Base-by-base conservation (phyloP, 73 alveolate genomes). In the Blepharisma stoltei region DNA sequence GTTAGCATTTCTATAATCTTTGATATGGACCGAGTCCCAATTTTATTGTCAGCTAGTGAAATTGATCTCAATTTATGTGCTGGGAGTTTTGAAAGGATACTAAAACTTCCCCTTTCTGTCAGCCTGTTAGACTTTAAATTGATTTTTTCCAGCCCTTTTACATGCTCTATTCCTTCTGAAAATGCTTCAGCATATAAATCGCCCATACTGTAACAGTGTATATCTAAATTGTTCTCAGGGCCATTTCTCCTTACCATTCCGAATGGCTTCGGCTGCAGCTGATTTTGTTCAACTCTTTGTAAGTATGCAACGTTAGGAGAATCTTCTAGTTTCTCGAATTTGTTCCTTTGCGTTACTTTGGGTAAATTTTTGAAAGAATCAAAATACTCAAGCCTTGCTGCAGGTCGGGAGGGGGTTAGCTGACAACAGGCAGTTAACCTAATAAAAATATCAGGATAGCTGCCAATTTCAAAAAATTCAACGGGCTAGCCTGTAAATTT, bases 301-400 rank as follows among this genome's bases (percentile, higher is more conserved):
- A 69, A 43, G 27, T 69, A 69, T 7, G 79, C 79, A 4, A 46
- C 79, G 27, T 20, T 44, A 69, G 79, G 79, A 44, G 67, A 44
- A 43, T 38, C 67, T 14, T 69, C 79, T n/a, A 69, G 79, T 46
- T 69, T 69, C 5, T 69, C 65, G 3, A 69, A 18, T 7, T 25
- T 25, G 5, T 69, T 69, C 23, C 23, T 60, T 60, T 60, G 73
- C 37, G 73, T 18, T 25, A 60, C 14, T 9, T 14, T 18, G 18
- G 73, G 23, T 14, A 60, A 18, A 25, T 60, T 60, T 25, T 60
- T 60, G 45, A 14, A 60, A 60, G 73, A 8, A 25, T 60, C 73
- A 25, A 60, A 14, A 25, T 14, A 60, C 14, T 60, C 73, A 9
- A 60, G 46, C 5, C 23, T 60, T 3, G 73, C 73, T 60, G 41